A percentile compares a stretch with the other conserved stretches of the same genome.
These are phyloP conservation scores for Globisporangium lucens DNA, from an alignment of 352 stramenopile species.

Conservation along the genomic window DNA sequence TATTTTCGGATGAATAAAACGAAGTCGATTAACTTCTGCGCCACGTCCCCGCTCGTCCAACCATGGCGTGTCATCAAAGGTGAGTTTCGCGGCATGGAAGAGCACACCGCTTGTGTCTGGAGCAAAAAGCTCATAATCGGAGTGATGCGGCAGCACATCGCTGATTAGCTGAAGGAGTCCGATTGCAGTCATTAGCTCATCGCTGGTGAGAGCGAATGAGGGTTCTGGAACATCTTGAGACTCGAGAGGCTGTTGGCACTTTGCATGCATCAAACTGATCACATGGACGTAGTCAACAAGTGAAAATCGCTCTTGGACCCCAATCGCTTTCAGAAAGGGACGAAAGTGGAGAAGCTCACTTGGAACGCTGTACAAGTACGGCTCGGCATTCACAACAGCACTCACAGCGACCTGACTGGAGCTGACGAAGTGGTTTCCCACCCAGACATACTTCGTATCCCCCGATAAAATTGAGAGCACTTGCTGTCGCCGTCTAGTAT, in stretches of 20 bases:
- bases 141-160: constrained; percentile 50
- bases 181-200: constrained; percentile 53
- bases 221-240: constrained; percentile 12
- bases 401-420: constrained; percentile 48
- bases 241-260: constrained; percentile 22
- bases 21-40: constrained; percentile 21
- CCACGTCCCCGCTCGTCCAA: constrained; percentile 47
- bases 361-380: constrained; percentile 59
- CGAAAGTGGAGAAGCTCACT: constrained; percentile 66
- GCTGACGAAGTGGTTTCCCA: constrained; percentile 53
- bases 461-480: constrained; percentile 38
- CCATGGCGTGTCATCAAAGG: constrained; percentile 72
- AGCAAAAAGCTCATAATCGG: constrained; percentile 53
- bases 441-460: constrained; percentile 56
- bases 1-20: constrained; percentile 72
- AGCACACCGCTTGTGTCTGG: constrained; percentile 47
- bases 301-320: constrained; percentile 56
- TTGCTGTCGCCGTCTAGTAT: constrained; percentile 16
- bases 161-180: constrained; percentile 67
- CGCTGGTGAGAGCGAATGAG: constrained; percentile 26
- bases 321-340: constrained; percentile 55
- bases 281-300: constrained; percentile 58
- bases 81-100: constrained; percentile 39
- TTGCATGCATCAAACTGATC: constrained; percentile 48
- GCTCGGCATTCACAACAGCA: constrained; percentile 52